Percentiles rank a stretch among this genome's conserved stretches.
These are phyloP conservation scores for Rhizophagus sp. DNA, from an alignment of 192 early-diverging fungal genomes.

Conservation along the genomic window DNA sequence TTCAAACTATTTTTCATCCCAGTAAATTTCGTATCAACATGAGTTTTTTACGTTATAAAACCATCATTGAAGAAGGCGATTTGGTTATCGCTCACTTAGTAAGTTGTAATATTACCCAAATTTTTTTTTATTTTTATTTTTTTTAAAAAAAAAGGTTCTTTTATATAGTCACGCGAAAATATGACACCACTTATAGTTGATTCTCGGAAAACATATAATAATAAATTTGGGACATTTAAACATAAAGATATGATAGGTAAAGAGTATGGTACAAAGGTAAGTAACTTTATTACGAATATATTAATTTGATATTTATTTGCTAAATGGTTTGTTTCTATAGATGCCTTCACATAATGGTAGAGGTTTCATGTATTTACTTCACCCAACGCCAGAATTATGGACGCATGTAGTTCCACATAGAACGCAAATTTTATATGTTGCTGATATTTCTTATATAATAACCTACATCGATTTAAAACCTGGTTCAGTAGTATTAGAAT, in stretches of 20 bases:
- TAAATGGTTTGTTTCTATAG: slow-evolving; percentile 35
- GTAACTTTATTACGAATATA: background rate
- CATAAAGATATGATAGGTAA: slow-evolving; percentile 88
- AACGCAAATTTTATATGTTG: slow-evolving; percentile 94
- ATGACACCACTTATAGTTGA: slow-evolving; percentile 67
- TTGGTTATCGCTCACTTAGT: slow-evolving; percentile 75
- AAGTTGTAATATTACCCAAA: slow-evolving; percentile 16
- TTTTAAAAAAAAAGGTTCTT: background rate
- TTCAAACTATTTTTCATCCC: too few relatives aligned
- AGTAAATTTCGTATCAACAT: background rate
- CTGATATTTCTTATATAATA: slow-evolving; percentile 93
- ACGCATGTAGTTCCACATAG: slow-evolving; percentile 89
- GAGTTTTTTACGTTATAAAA: slow-evolving; percentile 18
- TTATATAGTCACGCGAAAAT: slow-evolving; percentile 63
- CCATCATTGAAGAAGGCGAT: slow-evolving; percentile 74
- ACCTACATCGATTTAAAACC: slow-evolving; percentile 81
- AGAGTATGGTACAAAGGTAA: slow-evolving; percentile 78
- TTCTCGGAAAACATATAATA: slow-evolving; percentile 64
- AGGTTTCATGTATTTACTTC: slow-evolving; percentile 83
- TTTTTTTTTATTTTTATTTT: background rate
- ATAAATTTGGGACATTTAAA: slow-evolving; percentile 77
- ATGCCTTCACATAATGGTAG: slow-evolving; percentile 58
- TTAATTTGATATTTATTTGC: background rate
- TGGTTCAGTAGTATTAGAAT: slow-evolving; percentile 84
- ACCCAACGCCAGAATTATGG: slow-evolving; percentile 96